Evolutionary conservation across 2,329 filamentous ascomycete genomes (phyloP).

Genomic region (Sclerotinia subarctica): DNA sequence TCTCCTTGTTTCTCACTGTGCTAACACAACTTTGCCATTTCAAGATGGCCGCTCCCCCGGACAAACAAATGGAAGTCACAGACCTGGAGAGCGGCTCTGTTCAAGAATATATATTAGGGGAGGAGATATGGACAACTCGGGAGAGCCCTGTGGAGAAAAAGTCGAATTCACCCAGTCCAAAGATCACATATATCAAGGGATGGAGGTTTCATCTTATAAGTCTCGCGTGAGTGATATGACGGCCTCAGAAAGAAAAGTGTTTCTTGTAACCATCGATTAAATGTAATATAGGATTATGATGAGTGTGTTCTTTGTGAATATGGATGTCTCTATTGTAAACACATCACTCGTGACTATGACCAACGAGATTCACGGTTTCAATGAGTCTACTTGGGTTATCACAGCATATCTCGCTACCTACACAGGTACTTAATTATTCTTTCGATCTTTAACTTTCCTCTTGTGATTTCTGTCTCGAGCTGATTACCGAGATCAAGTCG

Average conservation of each 20-base stretch:
- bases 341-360: background rate
- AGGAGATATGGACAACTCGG: no score
- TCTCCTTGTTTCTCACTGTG: background rate
- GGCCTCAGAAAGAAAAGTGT: background rate
- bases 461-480: background rate
- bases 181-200: constrained; percentile 13
- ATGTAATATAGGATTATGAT: background rate
- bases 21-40: background rate
- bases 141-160: background rate
- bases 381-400: background rate
- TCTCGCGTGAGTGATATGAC: no score
- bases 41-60: background rate
- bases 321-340: constrained; percentile 3
- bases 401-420: constrained; percentile 1
- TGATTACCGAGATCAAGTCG: no score
- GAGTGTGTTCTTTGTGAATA: background rate
- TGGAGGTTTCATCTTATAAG: background rate
- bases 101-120: background rate
- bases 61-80: background rate
- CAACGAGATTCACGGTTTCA: background rate
- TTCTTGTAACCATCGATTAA: background rate
- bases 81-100: background rate
- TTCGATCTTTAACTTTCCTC: background rate
- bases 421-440: background rate
- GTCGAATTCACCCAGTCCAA: background rate